Conservation (phyloP, 2,329 filamentous ascomycete genomes). For the Colletotrichum noveboracense region DNA sequence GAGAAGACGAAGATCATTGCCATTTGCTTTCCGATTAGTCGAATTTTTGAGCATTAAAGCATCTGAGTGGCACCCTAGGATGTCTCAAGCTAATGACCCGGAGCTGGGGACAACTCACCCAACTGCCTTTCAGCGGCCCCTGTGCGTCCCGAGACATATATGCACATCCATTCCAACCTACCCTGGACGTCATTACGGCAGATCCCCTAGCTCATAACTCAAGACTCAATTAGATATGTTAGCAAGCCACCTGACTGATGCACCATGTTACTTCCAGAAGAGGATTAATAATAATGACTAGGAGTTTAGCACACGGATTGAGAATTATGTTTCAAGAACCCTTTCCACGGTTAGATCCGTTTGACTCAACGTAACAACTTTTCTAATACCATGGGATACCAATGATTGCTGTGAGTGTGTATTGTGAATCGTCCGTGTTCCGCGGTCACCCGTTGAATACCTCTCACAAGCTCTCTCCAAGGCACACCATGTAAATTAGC, state of each 20-base stretch:
- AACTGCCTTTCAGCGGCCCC: neutral
- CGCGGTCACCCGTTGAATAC: accelerated
- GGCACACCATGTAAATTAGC: neutral
- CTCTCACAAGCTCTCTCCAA: neutral
- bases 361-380: neutral
- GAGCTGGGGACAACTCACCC: neutral
- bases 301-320: neutral
- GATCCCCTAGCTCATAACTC: neutral
- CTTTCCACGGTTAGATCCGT: neutral
- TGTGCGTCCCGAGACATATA: neutral
- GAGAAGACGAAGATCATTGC: neutral
- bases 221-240: neutral
- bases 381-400: too few relatives aligned
- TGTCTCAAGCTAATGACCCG: neutral
- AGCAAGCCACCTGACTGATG: neutral
- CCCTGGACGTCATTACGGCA: neutral
- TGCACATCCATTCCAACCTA: neutral
- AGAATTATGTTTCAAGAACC: neutral
- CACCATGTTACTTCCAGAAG: neutral
- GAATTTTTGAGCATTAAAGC: accelerated
- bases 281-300: neutral
- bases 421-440: neutral
- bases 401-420: neutral
- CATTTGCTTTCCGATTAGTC: neutral
- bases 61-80: neutral